A percentile compares a stretch with the other conserved stretches of the same genome.
phyloP scores from a whole-genome alignment of 495 filamentous ascomycete genomes.

The Friedmanniomyces endolithicus region DNA sequence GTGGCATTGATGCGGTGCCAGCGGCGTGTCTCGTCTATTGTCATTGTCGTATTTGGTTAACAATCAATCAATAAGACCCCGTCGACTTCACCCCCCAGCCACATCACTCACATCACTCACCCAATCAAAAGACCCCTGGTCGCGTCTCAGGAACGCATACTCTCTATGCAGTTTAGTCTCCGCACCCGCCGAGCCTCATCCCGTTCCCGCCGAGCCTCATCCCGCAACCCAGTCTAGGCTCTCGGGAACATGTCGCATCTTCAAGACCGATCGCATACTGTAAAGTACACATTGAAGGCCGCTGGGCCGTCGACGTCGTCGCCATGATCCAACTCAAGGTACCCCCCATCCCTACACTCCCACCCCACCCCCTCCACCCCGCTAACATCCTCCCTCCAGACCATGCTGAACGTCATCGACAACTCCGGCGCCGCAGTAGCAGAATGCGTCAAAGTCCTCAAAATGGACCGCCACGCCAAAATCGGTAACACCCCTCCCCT shows the following conservation, averaged over 20 bases:
- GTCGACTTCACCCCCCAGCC: background rate
- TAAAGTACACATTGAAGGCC: no score
- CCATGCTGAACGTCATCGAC: slow-evolving; percentile 99
- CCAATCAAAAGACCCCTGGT: background rate
- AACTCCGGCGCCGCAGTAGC: slow-evolving; percentile 97
- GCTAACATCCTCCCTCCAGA: slow-evolving; percentile 38
- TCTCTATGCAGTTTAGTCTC: background rate
- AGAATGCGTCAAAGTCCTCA: slow-evolving; percentile 86
- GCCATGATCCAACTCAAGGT: slow-evolving; percentile 99
- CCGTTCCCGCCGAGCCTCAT: background rate
- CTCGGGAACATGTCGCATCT: no score
- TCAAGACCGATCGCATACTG: no score
- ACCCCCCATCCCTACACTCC: background rate
- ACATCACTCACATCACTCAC: no score
- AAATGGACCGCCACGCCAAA: slow-evolving; percentile 77
- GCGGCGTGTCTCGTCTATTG: no score
- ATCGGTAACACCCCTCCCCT: slow-evolving; percentile 53
- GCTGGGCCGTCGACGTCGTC: slow-evolving; percentile 15
- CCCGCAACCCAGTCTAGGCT: no score
- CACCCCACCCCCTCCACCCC: background rate
- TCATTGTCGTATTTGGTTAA: no score
- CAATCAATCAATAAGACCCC: no score
- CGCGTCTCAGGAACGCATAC: background rate
- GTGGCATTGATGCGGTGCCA: no score
- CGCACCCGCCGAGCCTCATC: background rate